A percentile compares a stretch with the other conserved stretches of the same genome.
Conservation (phyloP, 2,329 filamentous ascomycete species). For the Claviceps humidiphila region DNA sequence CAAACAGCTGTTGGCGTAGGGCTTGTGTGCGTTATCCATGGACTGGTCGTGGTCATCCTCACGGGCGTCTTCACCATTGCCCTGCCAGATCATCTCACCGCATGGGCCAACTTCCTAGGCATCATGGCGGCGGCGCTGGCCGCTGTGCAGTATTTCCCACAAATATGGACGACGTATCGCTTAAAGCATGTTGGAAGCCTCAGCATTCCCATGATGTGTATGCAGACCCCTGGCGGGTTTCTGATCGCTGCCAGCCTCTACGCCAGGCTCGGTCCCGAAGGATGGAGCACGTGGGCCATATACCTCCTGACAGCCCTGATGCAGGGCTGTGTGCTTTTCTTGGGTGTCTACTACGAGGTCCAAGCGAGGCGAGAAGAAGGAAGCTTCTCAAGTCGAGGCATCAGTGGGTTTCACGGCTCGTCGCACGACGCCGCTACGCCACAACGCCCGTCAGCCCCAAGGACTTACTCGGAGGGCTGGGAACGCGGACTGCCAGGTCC, state of each 20-base stretch:
- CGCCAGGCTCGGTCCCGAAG: slow-evolving; percentile 61
- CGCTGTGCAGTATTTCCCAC: slow-evolving; percentile 82
- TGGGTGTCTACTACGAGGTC: slow-evolving; percentile 70
- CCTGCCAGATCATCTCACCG: slow-evolving; percentile 48
- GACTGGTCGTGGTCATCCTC: slow-evolving; percentile 55
- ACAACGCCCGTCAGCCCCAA: slow-evolving; percentile 24
- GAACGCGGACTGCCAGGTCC: slow-evolving; percentile 37
- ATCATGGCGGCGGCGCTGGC: slow-evolving; percentile 67
- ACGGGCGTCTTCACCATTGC: slow-evolving; percentile 54
- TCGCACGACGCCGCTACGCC: slow-evolving; percentile 15
- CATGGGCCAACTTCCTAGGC: slow-evolving; percentile 79
- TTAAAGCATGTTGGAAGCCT: slow-evolving; percentile 80
- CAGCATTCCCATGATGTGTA: slow-evolving; percentile 96
- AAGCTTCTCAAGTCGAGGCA: slow-evolving; percentile 10
- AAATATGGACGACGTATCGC: slow-evolving; percentile 83
- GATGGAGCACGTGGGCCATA: slow-evolving; percentile 94
- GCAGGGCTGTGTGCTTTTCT: slow-evolving; percentile 66
- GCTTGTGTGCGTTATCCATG: slow-evolving; percentile 59
- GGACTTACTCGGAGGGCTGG: slow-evolving; percentile 36
- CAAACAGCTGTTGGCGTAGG: slow-evolving; percentile 69
- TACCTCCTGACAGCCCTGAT: slow-evolving; percentile 75
- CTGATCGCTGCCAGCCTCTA: slow-evolving; percentile 80
- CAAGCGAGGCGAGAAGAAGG: slow-evolving; percentile 23
- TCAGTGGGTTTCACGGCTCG: slow-evolving; percentile 16
- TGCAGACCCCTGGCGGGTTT: slow-evolving; percentile 87